Conservation (phyloP, 345 rosid species). For the Trapa bicornis region DNA sequence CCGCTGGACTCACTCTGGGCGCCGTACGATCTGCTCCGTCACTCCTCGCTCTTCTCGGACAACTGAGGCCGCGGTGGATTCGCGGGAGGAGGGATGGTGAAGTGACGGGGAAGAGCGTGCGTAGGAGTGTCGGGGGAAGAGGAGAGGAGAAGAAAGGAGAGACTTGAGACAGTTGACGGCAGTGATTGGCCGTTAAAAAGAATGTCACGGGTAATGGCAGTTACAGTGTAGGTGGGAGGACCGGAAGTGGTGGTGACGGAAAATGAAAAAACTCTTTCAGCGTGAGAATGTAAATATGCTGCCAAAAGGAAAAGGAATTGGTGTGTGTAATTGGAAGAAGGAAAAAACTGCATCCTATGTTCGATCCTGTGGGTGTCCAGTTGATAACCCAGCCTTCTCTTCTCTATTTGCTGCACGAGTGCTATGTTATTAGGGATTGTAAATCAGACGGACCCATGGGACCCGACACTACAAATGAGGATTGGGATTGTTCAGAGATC, state of each 20-base stretch:
- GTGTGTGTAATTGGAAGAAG: no score
- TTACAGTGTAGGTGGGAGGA: neutral
- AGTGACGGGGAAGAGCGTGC: neutral
- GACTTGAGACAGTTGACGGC: neutral
- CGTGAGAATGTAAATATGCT: neutral
- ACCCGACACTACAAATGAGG: no score
- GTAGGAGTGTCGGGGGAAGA: slow-evolving; percentile 2
- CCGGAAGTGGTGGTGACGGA: neutral
- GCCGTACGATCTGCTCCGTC: slow-evolving; percentile 59
- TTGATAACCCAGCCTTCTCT: no score
- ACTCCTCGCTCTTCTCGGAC: slow-evolving; percentile 41
- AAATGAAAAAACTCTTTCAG: neutral
- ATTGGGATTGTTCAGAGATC: no score
- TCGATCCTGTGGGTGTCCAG: no score
- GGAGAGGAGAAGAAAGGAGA: neutral
- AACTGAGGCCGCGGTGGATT: slow-evolving; percentile 15
- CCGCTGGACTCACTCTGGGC: slow-evolving; percentile 63
- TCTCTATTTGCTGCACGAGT: no score
- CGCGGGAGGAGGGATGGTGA: slow-evolving; percentile 1
- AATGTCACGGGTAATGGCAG: neutral
- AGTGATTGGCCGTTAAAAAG: neutral
- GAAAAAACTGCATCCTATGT: no score
- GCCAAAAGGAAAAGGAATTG: neutral
- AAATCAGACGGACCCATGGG: no score
- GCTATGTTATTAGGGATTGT: no score